phyloP scores from a whole-genome alignment of 345 rosid species.

The Microthlaspi erraticum region DNA sequence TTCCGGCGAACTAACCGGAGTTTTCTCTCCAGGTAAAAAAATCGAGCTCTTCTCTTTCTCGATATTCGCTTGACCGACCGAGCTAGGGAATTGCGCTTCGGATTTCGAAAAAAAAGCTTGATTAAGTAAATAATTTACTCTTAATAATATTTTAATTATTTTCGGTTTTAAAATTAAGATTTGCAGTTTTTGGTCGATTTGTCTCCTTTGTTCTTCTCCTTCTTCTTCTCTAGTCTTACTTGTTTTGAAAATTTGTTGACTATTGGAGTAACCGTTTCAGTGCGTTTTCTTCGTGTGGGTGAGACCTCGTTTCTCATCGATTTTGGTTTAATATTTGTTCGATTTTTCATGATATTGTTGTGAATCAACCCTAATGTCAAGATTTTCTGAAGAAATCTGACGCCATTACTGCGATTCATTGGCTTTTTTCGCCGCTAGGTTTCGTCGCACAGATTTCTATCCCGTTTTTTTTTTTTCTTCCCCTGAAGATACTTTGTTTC shows the following conservation, averaged over 20 bases:
- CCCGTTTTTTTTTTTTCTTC: neutral
- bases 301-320: slow-evolving; percentile 13
- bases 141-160: neutral
- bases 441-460: neutral
- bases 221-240: slow-evolving; percentile 33
- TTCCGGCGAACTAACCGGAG: slow-evolving; percentile 24
- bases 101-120: slow-evolving; percentile 13
- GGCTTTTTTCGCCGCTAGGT: neutral
- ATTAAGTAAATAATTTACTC: neutral
- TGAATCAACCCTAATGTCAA: slow-evolving; percentile 17
- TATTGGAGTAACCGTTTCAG: slow-evolving; percentile 24
- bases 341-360: neutral
- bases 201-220: slow-evolving; percentile 12
- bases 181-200: slow-evolving; percentile 27
- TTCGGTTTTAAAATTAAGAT: slow-evolving; percentile 15
- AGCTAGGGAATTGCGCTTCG: slow-evolving; percentile 13
- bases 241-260: slow-evolving; percentile 42
- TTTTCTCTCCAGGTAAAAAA: slow-evolving; percentile 18
- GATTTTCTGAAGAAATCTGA: slow-evolving; percentile 20
- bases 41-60: neutral
- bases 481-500: slow-evolving; percentile 26
- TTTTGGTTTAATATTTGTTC: neutral
- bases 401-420: neutral
- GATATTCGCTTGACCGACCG: slow-evolving; percentile 21
- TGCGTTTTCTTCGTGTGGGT: slow-evolving; percentile 14